phyloP scores from a whole-genome alignment of 2,329 filamentous ascomycete species.

The Monilinia laxa region DNA sequence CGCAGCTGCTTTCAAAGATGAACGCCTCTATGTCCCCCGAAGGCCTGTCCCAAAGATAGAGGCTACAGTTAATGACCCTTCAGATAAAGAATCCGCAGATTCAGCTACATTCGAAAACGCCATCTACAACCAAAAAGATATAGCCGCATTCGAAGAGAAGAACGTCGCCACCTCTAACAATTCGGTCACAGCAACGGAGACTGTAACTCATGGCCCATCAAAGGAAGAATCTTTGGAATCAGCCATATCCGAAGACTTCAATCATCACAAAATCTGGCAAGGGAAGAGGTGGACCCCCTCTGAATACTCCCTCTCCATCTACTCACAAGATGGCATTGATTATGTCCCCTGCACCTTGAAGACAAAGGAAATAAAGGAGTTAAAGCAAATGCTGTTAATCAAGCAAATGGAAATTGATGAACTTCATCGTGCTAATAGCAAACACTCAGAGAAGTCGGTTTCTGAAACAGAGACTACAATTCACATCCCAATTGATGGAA shows the following conservation, averaged over 20 bases:
- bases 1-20: no score
- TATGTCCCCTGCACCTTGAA: not conserved
- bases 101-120: not conserved
- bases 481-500: not conserved
- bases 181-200: not conserved
- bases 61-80: not conserved
- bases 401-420: not conserved
- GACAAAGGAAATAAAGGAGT: not conserved
- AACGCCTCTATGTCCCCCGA: no score
- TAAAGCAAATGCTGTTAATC: not conserved
- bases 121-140: not conserved
- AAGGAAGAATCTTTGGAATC: not conserved
- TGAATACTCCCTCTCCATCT: not conserved
- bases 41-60: no score
- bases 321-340: constrained; percentile 3
- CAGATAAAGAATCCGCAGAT: not conserved
- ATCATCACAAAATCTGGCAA: not conserved
- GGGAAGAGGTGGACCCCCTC: not conserved
- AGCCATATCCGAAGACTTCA: not conserved
- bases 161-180: not conserved
- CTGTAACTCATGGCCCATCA: not conserved
- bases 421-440: not conserved
- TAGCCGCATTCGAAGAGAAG: not conserved
- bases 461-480: not conserved
- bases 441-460: not conserved